phyloP scores from a whole-genome alignment of 202 grass and related monocot species.

The Hordeum pubiflorum region DNA sequence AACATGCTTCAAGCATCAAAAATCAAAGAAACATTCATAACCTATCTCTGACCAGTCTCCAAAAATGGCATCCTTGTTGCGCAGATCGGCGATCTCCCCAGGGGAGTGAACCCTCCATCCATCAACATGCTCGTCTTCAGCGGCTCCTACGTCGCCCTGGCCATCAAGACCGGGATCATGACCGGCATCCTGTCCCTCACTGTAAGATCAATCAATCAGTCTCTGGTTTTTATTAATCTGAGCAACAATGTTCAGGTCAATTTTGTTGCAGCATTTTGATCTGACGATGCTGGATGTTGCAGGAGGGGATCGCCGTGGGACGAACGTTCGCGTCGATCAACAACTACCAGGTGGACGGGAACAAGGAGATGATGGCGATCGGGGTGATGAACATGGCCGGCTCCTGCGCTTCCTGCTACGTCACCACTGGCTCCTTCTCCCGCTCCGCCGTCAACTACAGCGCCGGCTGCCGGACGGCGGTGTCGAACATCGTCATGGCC shows the following conservation, averaged over 20 bases:
- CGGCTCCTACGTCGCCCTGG: conserved; percentile 61
- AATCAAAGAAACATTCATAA: neutral
- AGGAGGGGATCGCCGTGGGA: conserved; percentile 96
- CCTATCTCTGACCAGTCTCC: neutral
- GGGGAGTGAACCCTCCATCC: conserved; percentile 88
- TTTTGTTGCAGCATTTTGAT: neutral
- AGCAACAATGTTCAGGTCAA: neutral
- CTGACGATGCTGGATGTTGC: neutral
- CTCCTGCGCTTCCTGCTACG: conserved; percentile 90
- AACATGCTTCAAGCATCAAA: neutral
- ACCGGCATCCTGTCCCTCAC: conserved; percentile 91
- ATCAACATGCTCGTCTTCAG: conserved; percentile 74
- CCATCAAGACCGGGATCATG: conserved; percentile 88
- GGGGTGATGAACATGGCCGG: conserved; percentile 97
- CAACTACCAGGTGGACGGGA: conserved; percentile 97
- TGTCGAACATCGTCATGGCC: conserved; percentile 95
- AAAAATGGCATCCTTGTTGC: neutral
- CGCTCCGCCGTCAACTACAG: conserved; percentile 97
- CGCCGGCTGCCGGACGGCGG: conserved; percentile 74
- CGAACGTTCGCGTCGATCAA: conserved; percentile 95
- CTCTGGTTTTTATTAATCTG: neutral
- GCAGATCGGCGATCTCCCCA: conserved; percentile 79
- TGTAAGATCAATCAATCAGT: conserved; percentile 25
- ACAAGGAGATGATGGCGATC: conserved; percentile 99
- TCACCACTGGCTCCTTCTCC: conserved; percentile 95